Base-by-base conservation (phyloP, 1,284 basidiomycete genomes). In the Boletus mariae region DNA sequence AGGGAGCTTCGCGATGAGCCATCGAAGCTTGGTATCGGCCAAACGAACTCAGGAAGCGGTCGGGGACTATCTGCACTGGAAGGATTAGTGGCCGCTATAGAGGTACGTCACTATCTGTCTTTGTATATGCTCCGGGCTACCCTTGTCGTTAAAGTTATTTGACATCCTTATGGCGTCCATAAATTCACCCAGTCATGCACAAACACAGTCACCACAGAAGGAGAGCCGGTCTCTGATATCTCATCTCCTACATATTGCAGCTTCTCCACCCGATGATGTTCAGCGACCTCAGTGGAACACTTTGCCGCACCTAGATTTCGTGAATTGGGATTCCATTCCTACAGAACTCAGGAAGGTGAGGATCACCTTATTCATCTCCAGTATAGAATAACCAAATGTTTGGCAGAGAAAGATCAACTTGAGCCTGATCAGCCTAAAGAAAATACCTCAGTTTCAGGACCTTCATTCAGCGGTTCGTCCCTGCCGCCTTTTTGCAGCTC, bases 51-150 rank as follows among this genome's bases (percentile, higher is more conserved):
- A 2, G 78, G 78, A 23, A 77, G 73, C 1, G 66, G 57, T 45
- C 69, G 70, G 49, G 86, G 86, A 1, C 77, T 87, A 78, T 84
- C 85, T 25, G 83, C 82, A 4, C 67, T 90, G 5, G 87, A 90
- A 53, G 87, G 84, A 2, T 69, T 88, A 15, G 83, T 86, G 13
- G 83, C 87, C 20, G 82, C 80, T 15, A 68, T 90, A 20, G 87
- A 90, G 77, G 87, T 88, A 59, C 49, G 73, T 64, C 9, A 11
- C 23, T 43, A 9, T 48, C 29, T 28, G 11, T 37, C 10, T 50
- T 25, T 13, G 6, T 17, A 7, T 37, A 17, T 10, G 1, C 8
- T 35, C 41, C 43, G 34, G n/a, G n/a, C 32, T 38, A 44, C 44
- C 55, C 35, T 37, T 28, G 1, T 43, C 41, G 3, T 31, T 12